Evolutionary conservation across 1,284 basidiomycete genomes (phyloP).

Genomic region (Fomitopsis palustris): DNA sequence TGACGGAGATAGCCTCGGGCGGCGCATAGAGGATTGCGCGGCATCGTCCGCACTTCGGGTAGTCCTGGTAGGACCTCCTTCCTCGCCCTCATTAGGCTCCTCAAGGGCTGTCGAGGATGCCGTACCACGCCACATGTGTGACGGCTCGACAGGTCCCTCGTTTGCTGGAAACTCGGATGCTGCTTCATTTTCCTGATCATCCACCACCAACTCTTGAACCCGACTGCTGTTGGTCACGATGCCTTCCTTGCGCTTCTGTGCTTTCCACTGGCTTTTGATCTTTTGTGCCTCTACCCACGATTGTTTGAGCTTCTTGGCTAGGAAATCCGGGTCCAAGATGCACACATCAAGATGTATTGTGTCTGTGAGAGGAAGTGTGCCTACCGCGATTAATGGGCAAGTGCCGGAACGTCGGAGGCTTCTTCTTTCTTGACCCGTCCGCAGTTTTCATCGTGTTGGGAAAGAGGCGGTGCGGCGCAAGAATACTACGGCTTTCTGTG

Average conservation of each 20-base stretch:
- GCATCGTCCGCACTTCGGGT: conserved; percentile 5
- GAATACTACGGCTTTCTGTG: neutral
- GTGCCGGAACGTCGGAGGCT: conserved; percentile 69
- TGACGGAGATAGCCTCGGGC: neutral
- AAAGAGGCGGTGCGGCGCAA: neutral
- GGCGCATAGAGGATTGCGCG: conserved; percentile 12
- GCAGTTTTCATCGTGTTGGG: conserved; percentile 8
- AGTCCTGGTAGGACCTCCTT: conserved; percentile 1
- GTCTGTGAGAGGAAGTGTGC: conserved; percentile 10
- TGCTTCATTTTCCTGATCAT: conserved; percentile 8
- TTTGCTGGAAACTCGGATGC: conserved; percentile 1
- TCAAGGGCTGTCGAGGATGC: conserved; percentile 4
- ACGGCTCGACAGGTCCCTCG: conserved; percentile 2
- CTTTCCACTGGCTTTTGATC: conserved; percentile 74
- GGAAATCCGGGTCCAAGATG: neutral
- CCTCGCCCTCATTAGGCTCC: conserved; percentile 15
- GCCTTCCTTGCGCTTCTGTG: conserved; percentile 65
- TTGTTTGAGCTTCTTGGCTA: conserved; percentile 72
- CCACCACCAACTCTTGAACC: conserved; percentile 12
- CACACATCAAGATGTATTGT: neutral
- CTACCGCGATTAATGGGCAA: conserved; percentile 60
- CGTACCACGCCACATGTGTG: conserved; percentile 4
- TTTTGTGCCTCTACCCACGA: conserved; percentile 72
- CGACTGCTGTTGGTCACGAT: conserved; percentile 22
- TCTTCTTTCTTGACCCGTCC: conserved; percentile 43